Evolutionary conservation across 164 flowering plant species (phyloP), one percentile per base, ranked within the genome.

Genomic region (Annona squamosa): DNA sequence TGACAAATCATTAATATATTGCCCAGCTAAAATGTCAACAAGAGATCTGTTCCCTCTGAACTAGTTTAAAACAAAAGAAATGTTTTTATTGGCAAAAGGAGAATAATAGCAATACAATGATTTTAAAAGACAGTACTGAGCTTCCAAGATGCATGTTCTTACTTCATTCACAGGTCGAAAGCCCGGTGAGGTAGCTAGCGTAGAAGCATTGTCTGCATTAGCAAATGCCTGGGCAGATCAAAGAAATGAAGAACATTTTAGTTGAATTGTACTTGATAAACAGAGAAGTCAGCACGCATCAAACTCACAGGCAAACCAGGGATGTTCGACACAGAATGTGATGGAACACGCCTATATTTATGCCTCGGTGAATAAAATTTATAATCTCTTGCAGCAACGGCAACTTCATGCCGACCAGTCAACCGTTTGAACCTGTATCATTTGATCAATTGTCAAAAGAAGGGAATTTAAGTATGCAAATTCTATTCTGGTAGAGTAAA

Each of bases 291-390:
- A 56, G 48, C 5, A 52, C 73, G 63, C 71, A 67, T 45, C 72
- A 71, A 64, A 70, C 91, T 89, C 86, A 93, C 99, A 71, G 89
- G 87, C 76, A 91, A 78, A 72, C 81, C 84, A 68, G 90, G 82
- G 19, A 89, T 81, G 59, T 75, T 86, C 16, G 97, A 75, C 57
- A 82, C 75, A 37, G 97, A 79, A 74, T 81, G 87, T 74, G 93
- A 83, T 43, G 83, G 72, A 77, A 80, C 81, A 68, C 99, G 97
- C 79, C 98, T 84, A 70, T 82, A 88, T 74, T 95, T 91, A 78
- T 90, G 99, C 78, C 99, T 88, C 48, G 99, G 98, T 70, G 93
- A 87, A 81, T 93, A 95, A 71, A 89, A 93, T 70, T 95, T 95
- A 75, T 91, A 93, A 81, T 95, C 98, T 74, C 82, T 84, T 63